Evolutionary conservation across 495 filamentous ascomycete species (phyloP).

Genomic region (Aspergillus sparsus): DNA sequence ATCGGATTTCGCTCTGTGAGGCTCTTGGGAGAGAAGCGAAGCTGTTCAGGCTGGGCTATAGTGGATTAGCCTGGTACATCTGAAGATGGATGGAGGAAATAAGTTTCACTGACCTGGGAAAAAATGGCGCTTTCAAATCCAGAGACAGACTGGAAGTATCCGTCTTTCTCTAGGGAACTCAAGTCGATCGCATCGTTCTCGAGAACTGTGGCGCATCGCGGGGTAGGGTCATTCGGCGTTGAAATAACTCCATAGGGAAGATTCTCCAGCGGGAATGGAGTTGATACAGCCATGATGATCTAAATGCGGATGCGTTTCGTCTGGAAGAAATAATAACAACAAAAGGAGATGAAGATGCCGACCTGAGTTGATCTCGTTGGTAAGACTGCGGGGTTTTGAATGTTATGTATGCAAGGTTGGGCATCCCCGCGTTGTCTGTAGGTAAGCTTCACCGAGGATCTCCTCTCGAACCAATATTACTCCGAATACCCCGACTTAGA

Average conservation of each 20-base stretch:
- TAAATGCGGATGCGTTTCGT: neutral
- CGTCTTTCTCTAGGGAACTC: conserved; percentile 45
- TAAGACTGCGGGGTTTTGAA: neutral
- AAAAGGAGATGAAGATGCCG: neutral
- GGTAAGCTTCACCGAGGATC: too few species aligned
- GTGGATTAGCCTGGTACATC: neutral
- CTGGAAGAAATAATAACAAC: neutral
- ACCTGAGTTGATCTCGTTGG: too few species aligned
- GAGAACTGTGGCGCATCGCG: conserved; percentile 65
- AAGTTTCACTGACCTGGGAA: conserved; percentile 13
- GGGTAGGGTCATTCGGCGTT: conserved; percentile 48
- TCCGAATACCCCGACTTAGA: too few species aligned
- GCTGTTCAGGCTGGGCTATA: conserved; percentile 62
- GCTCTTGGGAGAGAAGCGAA: conserved; percentile 68
- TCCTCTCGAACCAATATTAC: too few species aligned
- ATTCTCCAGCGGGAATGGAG: conserved; percentile 74
- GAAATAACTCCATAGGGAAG: conserved; percentile 81
- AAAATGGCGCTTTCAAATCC: conserved; percentile 18
- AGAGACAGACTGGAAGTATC: conserved; percentile 44
- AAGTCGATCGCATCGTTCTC: conserved; percentile 70
- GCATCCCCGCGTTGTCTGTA: too few species aligned
- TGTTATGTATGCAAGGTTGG: too few species aligned
- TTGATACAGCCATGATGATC: conserved; percentile 2
- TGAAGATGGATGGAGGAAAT: neutral
- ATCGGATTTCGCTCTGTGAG: conserved; percentile 60